phyloP scores from a whole-genome alignment of 192 early-diverging fungal species.

The Coemansia sp. region DNA sequence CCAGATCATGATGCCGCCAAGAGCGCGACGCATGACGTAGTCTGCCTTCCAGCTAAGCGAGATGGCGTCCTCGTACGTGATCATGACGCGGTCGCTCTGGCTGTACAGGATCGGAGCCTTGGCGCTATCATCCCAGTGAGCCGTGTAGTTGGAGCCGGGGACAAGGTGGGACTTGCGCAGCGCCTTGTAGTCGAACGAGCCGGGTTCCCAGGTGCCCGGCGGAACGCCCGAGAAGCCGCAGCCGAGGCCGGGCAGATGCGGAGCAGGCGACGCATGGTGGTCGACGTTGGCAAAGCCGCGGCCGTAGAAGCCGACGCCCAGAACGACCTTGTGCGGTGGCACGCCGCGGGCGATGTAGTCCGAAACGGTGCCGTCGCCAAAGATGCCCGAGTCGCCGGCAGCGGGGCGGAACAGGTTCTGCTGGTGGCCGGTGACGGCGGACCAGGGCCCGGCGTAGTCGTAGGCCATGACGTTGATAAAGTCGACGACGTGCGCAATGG shows the following conservation, averaged over 20 bases:
- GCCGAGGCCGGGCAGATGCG: conserved; percentile 54
- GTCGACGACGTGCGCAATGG: conserved; percentile 67
- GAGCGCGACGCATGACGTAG: conserved; percentile 55
- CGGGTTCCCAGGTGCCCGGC: conserved; percentile 83
- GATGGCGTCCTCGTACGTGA: conserved; percentile 78
- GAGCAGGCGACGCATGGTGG: conserved; percentile 42
- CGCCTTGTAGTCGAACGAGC: conserved; percentile 85
- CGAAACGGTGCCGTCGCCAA: conserved; percentile 63
- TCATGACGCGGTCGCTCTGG: conserved; percentile 60
- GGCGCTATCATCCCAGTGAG: conserved; percentile 73
- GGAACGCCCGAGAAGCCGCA: conserved; percentile 67
- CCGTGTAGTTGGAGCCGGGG: conserved; percentile 59
- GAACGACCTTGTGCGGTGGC: conserved; percentile 76
- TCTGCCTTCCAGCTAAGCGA: conserved; percentile 64
- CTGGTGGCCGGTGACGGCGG: conserved; percentile 73
- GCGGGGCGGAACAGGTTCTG: conserved; percentile 71
- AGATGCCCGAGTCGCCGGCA: conserved; percentile 59
- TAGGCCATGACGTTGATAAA: conserved; percentile 93
- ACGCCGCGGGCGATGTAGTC: conserved; percentile 71
- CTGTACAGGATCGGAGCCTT: conserved; percentile 84
- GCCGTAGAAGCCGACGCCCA: conserved; percentile 91
- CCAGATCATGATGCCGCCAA: conserved; percentile 83
- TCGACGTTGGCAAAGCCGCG: conserved; percentile 87
- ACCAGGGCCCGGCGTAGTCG: conserved; percentile 71
- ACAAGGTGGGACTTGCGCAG: conserved; percentile 50